Conservation (phyloP, 2,329 filamentous ascomycete species). For the Metarhizium humberi region DNA sequence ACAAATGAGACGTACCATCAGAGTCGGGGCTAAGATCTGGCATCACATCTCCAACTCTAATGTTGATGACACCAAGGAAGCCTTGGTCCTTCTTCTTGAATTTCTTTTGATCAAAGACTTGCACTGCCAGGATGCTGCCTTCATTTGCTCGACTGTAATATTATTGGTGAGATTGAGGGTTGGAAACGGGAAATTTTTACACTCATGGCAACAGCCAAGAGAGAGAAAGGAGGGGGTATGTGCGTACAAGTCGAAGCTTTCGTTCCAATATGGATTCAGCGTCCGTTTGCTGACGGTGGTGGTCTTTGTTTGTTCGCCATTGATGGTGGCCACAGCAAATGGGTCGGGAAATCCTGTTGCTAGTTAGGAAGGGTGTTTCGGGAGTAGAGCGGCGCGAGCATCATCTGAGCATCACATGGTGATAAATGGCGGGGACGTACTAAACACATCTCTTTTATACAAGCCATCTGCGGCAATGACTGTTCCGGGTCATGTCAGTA, state of each 20-base stretch:
- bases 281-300: slow-evolving; percentile 96
- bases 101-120: slow-evolving; percentile 99
- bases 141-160: slow-evolving; percentile 70
- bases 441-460: slow-evolving; percentile 98
- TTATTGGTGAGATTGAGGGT: not conserved
- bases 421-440: slow-evolving; percentile 46
- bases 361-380: slow-evolving; percentile 18
- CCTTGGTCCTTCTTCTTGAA: slow-evolving; percentile 99
- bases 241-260: slow-evolving; percentile 92
- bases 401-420: not conserved
- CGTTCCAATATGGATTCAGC: slow-evolving; percentile 99
- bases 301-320: slow-evolving; percentile 97
- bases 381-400: not conserved
- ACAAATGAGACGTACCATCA: slow-evolving; percentile 58
- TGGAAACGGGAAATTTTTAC: not conserved
- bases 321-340: slow-evolving; percentile 93
- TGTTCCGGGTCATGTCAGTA: slow-evolving; percentile 36
- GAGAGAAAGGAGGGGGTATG: slow-evolving; percentile 6
- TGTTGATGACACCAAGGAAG: slow-evolving; percentile 95
- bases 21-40: slow-evolving; percentile 73
- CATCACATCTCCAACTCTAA: slow-evolving; percentile 88
- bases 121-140: slow-evolving; percentile 92
- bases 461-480: slow-evolving; percentile 98
- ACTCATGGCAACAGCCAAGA: not conserved
- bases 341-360: slow-evolving; percentile 84